These are phyloP conservation scores for Flaveria trinervia DNA, from an alignment of 129 eudicot genomes.

Conservation along the genomic window DNA sequence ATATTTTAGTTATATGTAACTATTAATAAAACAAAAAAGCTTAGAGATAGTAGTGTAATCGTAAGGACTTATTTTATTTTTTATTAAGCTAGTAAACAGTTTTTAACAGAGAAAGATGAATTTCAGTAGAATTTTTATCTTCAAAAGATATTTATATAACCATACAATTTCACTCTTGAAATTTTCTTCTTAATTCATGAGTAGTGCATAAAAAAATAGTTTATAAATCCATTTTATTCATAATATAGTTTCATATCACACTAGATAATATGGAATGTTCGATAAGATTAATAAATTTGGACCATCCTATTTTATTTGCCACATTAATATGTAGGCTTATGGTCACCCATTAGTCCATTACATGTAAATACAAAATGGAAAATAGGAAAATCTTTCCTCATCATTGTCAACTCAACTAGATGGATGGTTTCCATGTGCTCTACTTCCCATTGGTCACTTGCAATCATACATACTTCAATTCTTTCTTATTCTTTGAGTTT, in stretches of 20 bases:
- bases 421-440: conserved; percentile 39
- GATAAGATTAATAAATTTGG: conserved; percentile 11
- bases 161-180: no score
- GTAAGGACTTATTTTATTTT: no score
- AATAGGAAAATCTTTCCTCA: conserved; percentile 25
- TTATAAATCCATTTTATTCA: not conserved
- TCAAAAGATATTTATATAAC: no score
- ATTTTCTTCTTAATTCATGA: no score
- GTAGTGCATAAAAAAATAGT: no score
- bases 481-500: conserved; percentile 6
- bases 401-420: conserved; percentile 40
- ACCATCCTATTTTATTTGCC: conserved; percentile 29
- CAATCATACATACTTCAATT: conserved; percentile 8
- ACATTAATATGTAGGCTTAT: conserved; percentile 34
- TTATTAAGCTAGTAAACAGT: no score
- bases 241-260: not conserved
- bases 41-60: no score
- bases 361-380: conserved; percentile 28
- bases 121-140: no score
- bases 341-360: conserved; percentile 36
- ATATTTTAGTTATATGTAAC: no score
- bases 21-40: no score
- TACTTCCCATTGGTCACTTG: conserved; percentile 19
- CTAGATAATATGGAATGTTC: conserved; percentile 19
- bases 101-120: no score